Evolutionary conservation across 805 yeast species (phyloP).

Genomic region (Candida orba): DNA sequence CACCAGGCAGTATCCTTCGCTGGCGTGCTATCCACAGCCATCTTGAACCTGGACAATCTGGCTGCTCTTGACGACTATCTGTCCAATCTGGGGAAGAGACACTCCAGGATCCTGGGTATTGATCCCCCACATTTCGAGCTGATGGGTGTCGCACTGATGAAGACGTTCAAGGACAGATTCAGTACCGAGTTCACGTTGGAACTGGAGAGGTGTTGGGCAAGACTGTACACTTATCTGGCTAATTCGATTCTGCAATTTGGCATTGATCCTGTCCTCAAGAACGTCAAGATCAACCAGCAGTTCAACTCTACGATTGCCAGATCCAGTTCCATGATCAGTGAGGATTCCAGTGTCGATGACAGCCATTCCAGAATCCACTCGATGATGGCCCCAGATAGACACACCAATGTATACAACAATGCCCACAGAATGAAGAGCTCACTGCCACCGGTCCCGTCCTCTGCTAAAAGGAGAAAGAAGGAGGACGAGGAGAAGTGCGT

Average conservation of each 20-base stretch:
- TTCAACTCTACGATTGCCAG: not conserved
- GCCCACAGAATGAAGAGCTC: too few relatives aligned
- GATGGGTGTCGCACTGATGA: conserved; percentile 67
- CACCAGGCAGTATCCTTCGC: conserved; percentile 81
- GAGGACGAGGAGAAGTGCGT: conserved; percentile 11
- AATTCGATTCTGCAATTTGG: conserved; percentile 53
- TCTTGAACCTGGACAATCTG: conserved; percentile 56
- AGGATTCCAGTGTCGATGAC: conserved; percentile 1
- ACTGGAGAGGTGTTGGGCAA: conserved; percentile 64
- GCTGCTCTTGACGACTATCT: conserved; percentile 51
- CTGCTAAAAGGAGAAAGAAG: not conserved
- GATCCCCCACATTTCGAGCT: conserved; percentile 60
- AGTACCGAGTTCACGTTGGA: conserved; percentile 45
- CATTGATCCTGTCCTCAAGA: conserved; percentile 31
- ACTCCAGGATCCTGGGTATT: conserved; percentile 66
- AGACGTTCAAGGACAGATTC: conserved; percentile 62
- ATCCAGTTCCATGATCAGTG: too few relatives aligned
- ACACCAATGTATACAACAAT: too few relatives aligned
- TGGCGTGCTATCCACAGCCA: conserved; percentile 65
- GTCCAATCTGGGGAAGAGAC: conserved; percentile 61
- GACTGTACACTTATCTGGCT: conserved; percentile 59
- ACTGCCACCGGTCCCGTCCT: not conserved
- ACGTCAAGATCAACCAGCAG: conserved; percentile 22
- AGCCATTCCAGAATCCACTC: not conserved
- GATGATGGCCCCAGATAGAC: too few relatives aligned